Percentiles rank a stretch among this genome's conserved stretches.
Evolutionary conservation across 2,329 filamentous ascomycete genomes (phyloP).

Genomic region (Rhexocercosporidium sp.): DNA sequence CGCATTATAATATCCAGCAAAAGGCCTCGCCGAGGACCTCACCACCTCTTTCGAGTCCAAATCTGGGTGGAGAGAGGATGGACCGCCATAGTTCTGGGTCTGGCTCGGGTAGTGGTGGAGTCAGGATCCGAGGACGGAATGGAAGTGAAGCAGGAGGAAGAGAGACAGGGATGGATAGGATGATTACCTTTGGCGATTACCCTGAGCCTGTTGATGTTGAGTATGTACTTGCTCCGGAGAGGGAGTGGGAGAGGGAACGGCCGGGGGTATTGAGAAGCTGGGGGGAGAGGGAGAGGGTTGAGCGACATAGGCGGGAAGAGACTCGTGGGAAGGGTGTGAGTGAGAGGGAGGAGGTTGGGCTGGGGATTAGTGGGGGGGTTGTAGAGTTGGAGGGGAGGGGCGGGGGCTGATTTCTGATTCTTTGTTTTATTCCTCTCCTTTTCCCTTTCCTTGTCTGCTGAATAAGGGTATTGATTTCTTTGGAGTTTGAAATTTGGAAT

Average conservation of each 20-base stretch:
- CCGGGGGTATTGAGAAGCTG: slow-evolving; percentile 28
- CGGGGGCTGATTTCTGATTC: neutral
- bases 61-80: neutral
- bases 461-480: neutral
- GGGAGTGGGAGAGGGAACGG: slow-evolving; percentile 23
- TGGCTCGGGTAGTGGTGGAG: neutral
- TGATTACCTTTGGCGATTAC: slow-evolving; percentile 38
- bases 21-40: neutral
- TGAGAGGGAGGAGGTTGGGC: slow-evolving; percentile 13
- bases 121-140: neutral
- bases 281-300: slow-evolving; percentile 22
- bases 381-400: too few relatives aligned
- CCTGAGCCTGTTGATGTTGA: slow-evolving; percentile 33
- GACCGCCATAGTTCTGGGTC: neutral
- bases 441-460: too few relatives aligned
- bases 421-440: too few relatives aligned
- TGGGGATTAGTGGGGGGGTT: slow-evolving; percentile 1
- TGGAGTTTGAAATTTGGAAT: too few relatives aligned
- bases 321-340: neutral
- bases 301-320: slow-evolving; percentile 11
- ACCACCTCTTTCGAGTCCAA: too few relatives aligned
- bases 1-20: neutral
- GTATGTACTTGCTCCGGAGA: slow-evolving; percentile 22
- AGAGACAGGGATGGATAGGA: slow-evolving; percentile 22
- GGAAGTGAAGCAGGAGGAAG: neutral